A percentile compares a stretch with the other conserved stretches of the same genome.
Conservation (phyloP, 164 flowering plant species). For the Santalum album region DNA sequence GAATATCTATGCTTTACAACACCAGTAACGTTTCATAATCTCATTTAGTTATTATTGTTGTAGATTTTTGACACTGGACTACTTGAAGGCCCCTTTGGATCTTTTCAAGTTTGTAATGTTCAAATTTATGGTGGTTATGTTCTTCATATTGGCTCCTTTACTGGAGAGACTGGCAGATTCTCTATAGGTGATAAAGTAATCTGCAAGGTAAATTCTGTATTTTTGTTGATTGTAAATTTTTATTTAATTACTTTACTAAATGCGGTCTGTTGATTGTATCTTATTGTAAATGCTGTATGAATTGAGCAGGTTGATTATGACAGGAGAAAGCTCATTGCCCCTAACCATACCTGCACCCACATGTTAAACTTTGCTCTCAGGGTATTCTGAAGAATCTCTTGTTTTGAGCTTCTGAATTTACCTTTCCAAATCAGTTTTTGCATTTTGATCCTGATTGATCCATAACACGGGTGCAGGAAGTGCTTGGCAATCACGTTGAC, state of each 20-base stretch:
- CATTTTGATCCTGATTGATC: not conserved
- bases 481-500: slow-evolving; percentile 93
- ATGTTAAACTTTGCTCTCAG: slow-evolving; percentile 93
- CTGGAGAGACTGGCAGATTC: slow-evolving; percentile 33
- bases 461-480: slow-evolving; percentile 52
- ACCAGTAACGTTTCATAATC: no score
- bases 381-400: slow-evolving; percentile 31
- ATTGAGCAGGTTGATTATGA: slow-evolving; percentile 79
- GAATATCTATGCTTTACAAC: no score
- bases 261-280: not conserved
- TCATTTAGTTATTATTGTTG: slow-evolving; percentile 6
- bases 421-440: not conserved
- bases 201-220: slow-evolving; percentile 56
- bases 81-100: slow-evolving; percentile 57
- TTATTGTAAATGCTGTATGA: not conserved
- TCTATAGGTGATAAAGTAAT: slow-evolving; percentile 59
- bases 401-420: not conserved
- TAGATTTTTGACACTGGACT: slow-evolving; percentile 90
- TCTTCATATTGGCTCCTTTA: slow-evolving; percentile 74
- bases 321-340: slow-evolving; percentile 83
- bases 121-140: slow-evolving; percentile 86
- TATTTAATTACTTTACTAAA: not conserved
- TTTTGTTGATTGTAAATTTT: not conserved
- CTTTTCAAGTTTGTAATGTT: slow-evolving; percentile 73
- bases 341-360: slow-evolving; percentile 99